Conservation (phyloP, 345 rosid species). For the Boechera divaricarpa region DNA sequence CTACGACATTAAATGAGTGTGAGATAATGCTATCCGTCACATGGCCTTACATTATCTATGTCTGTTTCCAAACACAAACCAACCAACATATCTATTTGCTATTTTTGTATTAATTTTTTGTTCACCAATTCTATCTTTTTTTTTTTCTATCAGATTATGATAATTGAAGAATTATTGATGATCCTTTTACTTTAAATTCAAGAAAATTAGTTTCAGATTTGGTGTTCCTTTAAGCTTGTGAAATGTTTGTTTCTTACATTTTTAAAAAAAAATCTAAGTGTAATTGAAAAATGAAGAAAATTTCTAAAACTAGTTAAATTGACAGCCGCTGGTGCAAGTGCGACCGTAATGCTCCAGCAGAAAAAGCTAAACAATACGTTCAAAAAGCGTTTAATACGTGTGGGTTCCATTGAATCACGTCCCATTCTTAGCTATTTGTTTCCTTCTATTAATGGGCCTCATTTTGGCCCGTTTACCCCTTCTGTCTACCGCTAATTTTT, state of each 20-base stretch:
- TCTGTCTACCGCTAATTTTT: constrained; percentile 15
- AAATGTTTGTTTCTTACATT: not conserved
- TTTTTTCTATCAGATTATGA: not conserved
- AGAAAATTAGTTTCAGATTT: too few species aligned
- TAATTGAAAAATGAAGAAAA: not conserved
- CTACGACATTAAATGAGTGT: constrained; percentile 39
- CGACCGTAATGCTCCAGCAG: constrained; percentile 12
- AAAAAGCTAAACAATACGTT: constrained; percentile 25
- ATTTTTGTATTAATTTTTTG: not conserved
- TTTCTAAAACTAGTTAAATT: not conserved
- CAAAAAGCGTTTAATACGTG: constrained; percentile 27
- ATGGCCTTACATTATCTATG: constrained; percentile 46
- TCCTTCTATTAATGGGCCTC: constrained; percentile 38
- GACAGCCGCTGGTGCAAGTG: constrained; percentile 12
- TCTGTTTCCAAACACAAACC: constrained; percentile 42
- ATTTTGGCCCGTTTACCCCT: constrained; percentile 33
- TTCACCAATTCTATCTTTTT: not conserved
- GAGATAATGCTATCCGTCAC: constrained; percentile 46
- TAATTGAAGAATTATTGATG: too few species aligned
- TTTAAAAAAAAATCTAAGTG: not conserved
- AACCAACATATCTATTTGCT: constrained; percentile 33
- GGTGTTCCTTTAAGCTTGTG: too few species aligned
- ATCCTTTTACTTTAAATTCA: too few species aligned
- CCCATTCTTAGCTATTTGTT: constrained; percentile 23
- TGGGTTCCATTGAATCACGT: constrained; percentile 28